Percentiles rank a stretch among this genome's conserved stretches.
phyloP scores from a whole-genome alignment of 2,329 filamentous ascomycete genomes.

The Aspergillus calidoustus region DNA sequence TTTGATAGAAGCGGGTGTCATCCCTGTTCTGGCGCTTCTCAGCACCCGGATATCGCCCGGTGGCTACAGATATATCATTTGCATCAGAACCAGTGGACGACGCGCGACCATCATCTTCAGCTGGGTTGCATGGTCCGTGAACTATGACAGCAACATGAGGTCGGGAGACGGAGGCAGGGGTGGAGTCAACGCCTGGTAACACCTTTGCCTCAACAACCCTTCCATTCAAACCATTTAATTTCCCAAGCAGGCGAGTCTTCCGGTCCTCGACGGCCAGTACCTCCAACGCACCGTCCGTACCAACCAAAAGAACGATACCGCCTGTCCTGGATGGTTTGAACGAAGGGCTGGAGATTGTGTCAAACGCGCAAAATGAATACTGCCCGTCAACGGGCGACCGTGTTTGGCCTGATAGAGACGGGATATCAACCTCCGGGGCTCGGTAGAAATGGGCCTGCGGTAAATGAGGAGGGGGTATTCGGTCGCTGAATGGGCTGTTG shows the following conservation, averaged over 20 bases:
- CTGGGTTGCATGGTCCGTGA: constrained; percentile 72
- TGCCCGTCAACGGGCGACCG: constrained; percentile 50
- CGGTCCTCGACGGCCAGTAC: constrained; percentile 74
- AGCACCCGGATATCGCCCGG: constrained; percentile 28
- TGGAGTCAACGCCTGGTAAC: constrained; percentile 69
- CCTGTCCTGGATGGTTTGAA: constrained; percentile 44
- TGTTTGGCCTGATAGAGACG: constrained; percentile 36
- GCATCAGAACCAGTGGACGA: constrained; percentile 42
- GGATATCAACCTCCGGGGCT: constrained; percentile 71
- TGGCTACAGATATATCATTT: constrained; percentile 38
- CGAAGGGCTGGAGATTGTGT: constrained; percentile 62
- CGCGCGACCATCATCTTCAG: constrained; percentile 40
- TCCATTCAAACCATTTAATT: constrained; percentile 76
- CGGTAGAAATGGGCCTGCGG: constrained; percentile 79
- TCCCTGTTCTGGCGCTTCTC: constrained; percentile 33
- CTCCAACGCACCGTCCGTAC: constrained; percentile 79
- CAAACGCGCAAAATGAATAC: constrained; percentile 82
- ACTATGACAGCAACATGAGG: constrained; percentile 80
- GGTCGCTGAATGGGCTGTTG: constrained; percentile 40
- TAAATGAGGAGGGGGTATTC: constrained; percentile 69
- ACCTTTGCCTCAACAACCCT: constrained; percentile 83
- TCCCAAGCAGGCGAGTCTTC: constrained; percentile 70
- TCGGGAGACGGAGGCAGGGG: constrained; percentile 59
- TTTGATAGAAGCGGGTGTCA: constrained; percentile 66
- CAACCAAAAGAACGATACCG: constrained; percentile 73